These are phyloP conservation scores for Betula pendula DNA, from an alignment of 306 rosid genomes.

Conservation along the genomic window DNA sequence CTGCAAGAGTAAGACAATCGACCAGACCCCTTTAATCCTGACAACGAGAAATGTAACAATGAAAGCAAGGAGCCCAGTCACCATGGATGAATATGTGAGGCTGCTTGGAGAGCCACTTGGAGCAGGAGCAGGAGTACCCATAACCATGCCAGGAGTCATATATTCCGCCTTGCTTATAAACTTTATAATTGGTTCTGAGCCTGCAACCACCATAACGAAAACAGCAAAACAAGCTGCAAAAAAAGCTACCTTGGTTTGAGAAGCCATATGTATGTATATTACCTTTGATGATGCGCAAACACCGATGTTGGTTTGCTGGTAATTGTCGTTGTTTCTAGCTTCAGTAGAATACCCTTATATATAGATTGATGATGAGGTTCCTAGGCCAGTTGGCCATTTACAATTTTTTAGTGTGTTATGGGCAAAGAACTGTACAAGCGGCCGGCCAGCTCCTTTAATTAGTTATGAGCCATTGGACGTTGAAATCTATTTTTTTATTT, in stretches of 20 bases:
- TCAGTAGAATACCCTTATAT: neutral
- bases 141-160: slow-evolving; percentile 20
- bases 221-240: slow-evolving; percentile 30
- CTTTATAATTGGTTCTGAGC: slow-evolving; percentile 38
- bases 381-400: slow-evolving; percentile 24
- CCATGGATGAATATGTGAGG: slow-evolving; percentile 33
- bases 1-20: neutral
- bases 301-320: slow-evolving; percentile 8
- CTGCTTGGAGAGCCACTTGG: slow-evolving; percentile 23
- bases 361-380: neutral
- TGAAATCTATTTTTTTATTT: neutral
- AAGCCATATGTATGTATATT: slow-evolving; percentile 39
- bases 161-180: too few relatives aligned
- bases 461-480: neutral
- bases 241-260: slow-evolving; percentile 26
- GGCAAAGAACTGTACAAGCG: neutral
- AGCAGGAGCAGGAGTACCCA: slow-evolving; percentile 26
- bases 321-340: slow-evolving; percentile 22
- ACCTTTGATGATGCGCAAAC: neutral
- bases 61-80: slow-evolving; percentile 32
- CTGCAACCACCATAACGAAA: slow-evolving; percentile 30
- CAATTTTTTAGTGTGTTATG: too few relatives aligned
- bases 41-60: slow-evolving; percentile 30
- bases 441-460: neutral
- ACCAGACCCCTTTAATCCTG: slow-evolving; percentile 24